Percentiles rank a stretch among this genome's conserved stretches.
Conservation (phyloP, 352 stramenopile species). For the Pythium utonaiense region DNA sequence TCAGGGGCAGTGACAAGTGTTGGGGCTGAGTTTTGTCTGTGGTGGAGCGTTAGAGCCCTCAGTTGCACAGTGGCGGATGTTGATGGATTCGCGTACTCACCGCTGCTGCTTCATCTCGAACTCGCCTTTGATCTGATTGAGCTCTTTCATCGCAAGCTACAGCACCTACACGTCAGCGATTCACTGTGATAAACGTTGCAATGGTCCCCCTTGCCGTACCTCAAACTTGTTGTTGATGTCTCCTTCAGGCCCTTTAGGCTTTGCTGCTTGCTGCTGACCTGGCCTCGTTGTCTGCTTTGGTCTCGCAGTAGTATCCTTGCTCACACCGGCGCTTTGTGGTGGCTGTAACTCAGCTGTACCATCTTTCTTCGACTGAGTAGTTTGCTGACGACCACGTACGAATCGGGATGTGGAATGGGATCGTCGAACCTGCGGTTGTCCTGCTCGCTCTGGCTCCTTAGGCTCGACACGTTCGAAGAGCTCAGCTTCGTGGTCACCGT, state of each 20-base stretch:
- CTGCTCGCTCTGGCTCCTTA: background rate
- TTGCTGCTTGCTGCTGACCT: background rate
- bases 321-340: background rate
- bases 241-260: background rate
- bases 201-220: constrained; percentile 12
- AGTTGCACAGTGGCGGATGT: background rate
- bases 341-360: background rate
- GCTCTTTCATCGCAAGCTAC: constrained; percentile 47
- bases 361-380: background rate
- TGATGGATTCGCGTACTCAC: constrained; percentile 6
- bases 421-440: background rate
- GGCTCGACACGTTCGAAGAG: background rate
- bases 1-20: background rate
- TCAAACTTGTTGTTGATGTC: constrained; percentile 52
- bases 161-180: background rate
- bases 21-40: background rate
- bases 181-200: background rate
- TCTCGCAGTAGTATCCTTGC: background rate
- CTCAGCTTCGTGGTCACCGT: background rate
- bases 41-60: background rate
- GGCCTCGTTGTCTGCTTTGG: background rate
- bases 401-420: background rate
- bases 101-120: constrained; percentile 34
- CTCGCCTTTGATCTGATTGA: constrained; percentile 43
- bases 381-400: constrained; percentile 4